Base-by-base conservation (phyloP, 768 basidiomycete genomes). In the Xerocomellus chrysenteron region DNA sequence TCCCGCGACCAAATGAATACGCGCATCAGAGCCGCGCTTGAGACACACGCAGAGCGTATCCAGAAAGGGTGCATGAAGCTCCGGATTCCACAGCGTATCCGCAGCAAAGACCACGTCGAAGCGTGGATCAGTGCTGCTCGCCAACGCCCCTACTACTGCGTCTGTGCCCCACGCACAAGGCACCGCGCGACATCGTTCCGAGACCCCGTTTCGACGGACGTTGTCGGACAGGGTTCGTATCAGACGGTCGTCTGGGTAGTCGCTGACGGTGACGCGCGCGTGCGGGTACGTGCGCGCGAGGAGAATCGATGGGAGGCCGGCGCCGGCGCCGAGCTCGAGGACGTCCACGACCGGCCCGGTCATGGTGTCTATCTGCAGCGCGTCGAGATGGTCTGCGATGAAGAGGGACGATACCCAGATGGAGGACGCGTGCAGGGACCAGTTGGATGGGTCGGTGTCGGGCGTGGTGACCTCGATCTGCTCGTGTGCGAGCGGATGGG, bases 81-180 rank as follows among this genome's bases (percentile, higher is more conserved):
- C 82, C 4, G 85, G 69, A 64, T 90, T 88, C 90, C 89, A 92
- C 2, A 92, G 72, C 32, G 88, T 90, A 65, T 92, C 90, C 13
- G 89, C 85, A 0, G 88, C 87, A 24, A 90, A 58, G 33, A 92
- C 73, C 40, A 88, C 56, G 63, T 92, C 88, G 66, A 88, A 87
- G 16, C 74, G 72, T 10, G 30, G 24, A 16, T 65, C 39, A 28
- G 26, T 26, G 5, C 26, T 26, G 26, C 26, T 26, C 26, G 66
- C 28, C 32, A 74, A 46, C 12, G 72, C 48, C 7, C 54, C 44
- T 0, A 75, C 62, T 61, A 84, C 81, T 7, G 80, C 71, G 2
- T 87, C 88, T 88, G 30, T 30, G 8, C 30, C 30, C 30, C 30
- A 30, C 30, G 30, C 30, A 30, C 85, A 82, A 1, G 88, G 78